A percentile compares a stretch with the other conserved stretches of the same genome.
Evolutionary conservation across 176 grass and related monocot species (phyloP).

Genomic region (Paspalum notatum): DNA sequence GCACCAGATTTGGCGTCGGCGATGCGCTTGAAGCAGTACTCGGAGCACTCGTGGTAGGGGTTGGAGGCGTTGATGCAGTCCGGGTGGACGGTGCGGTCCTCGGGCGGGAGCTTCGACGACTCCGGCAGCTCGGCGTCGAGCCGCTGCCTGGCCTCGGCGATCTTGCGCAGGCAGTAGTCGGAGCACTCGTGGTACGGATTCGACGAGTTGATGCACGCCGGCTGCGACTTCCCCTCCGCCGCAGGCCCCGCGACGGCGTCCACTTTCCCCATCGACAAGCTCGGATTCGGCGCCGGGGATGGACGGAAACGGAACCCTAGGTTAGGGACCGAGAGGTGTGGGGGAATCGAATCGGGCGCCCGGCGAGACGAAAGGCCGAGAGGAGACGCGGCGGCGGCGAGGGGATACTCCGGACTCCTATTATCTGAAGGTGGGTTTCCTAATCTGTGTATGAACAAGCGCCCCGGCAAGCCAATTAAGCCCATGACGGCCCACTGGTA

Average conservation of each 20-base stretch:
- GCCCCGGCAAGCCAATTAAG: no score
- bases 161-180: conserved; percentile 65
- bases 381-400: neutral
- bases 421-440: no score
- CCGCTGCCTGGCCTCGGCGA: conserved; percentile 59
- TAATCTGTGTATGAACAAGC: no score
- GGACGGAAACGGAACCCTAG: conserved; percentile 17
- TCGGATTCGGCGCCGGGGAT: neutral
- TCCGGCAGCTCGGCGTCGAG: conserved; percentile 16
- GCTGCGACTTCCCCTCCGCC: conserved; percentile 25
- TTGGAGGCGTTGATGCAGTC: conserved; percentile 78
- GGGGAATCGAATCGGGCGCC: no score
- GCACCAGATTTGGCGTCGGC: conserved; percentile 56
- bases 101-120: conserved; percentile 19
- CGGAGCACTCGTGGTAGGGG: conserved; percentile 66
- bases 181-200: conserved; percentile 79
- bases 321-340: neutral
- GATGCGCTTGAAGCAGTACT: conserved; percentile 69
- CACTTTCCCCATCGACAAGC: conserved; percentile 30
- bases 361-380: neutral
- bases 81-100: conserved; percentile 59
- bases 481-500: no score
- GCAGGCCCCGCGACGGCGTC: neutral
- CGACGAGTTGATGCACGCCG: conserved; percentile 75
- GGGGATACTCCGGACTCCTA: no score